These are phyloP conservation scores for Linnemannia zychae DNA, from an alignment of 192 early-diverging fungal species.

Conservation along the genomic window DNA sequence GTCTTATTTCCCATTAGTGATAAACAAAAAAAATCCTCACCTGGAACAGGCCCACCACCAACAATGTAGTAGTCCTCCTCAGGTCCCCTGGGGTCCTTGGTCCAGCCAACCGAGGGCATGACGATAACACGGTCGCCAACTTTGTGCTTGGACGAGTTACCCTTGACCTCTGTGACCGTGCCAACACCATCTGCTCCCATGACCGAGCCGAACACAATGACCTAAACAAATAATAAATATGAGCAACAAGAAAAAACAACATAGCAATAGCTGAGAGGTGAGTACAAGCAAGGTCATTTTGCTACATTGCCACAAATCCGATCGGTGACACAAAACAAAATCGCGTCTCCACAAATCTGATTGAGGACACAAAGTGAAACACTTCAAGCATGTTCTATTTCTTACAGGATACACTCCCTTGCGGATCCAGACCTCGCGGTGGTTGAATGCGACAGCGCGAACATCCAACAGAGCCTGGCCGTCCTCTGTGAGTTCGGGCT, in stretches of 20 bases:
- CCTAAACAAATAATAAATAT: not conserved
- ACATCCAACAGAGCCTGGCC: constrained; percentile 3
- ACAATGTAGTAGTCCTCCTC: constrained; percentile 57
- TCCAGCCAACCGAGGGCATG: constrained; percentile 66
- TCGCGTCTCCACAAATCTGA: constrained; percentile 2
- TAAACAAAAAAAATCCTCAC: constrained; percentile 35
- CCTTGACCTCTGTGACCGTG: constrained; percentile 23
- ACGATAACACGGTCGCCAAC: constrained; percentile 56
- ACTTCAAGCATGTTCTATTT: not conserved
- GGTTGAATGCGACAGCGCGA: constrained; percentile 6
- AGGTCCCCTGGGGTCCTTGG: constrained; percentile 57
- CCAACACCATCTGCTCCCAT: constrained; percentile 69
- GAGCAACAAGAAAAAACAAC: not conserved
- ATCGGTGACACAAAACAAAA: constrained; percentile 18
- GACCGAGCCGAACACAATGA: constrained; percentile 44
- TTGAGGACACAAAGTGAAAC: not conserved
- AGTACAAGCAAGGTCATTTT: constrained; percentile 30
- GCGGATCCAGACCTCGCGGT: constrained; percentile 25
- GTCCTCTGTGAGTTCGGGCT: constrained; percentile 12
- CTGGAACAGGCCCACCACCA: constrained; percentile 67
- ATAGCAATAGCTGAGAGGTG: not conserved
- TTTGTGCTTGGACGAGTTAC: constrained; percentile 14
- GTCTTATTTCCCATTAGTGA: constrained; percentile 36
- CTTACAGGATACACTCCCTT: constrained; percentile 62
- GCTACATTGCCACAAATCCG: not conserved